phyloP scores from a whole-genome alignment of 148 eudicot genomes.

The Chenopodium suecicum region DNA sequence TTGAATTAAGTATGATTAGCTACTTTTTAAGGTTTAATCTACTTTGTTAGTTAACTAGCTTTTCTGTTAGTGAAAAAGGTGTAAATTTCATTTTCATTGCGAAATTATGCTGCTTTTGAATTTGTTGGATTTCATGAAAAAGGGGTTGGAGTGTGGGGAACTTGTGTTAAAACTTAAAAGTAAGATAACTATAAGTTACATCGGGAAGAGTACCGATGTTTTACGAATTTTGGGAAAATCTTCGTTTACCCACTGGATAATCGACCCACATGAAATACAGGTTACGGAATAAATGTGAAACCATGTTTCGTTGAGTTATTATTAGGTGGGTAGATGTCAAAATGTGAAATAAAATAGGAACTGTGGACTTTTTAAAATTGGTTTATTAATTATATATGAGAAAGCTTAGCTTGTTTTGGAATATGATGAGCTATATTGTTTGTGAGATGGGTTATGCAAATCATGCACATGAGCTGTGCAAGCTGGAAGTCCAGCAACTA shows the following conservation, averaged over 20 bases:
- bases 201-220: not conserved
- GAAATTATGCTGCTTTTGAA: conserved; percentile 5
- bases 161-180: not conserved
- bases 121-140: conserved; percentile 5
- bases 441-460: not conserved
- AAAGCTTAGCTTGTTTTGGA: conserved; percentile 17
- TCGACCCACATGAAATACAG: not conserved
- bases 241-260: not conserved
- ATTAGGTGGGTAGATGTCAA: conserved; percentile 16
- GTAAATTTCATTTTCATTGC: conserved; percentile 5
- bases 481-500: conserved; percentile 19
- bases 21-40: conserved; percentile 12
- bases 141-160: not conserved
- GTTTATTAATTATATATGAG: not conserved
- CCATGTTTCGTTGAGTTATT: not conserved
- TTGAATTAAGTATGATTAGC: conserved; percentile 23
- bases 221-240: not conserved
- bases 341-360: conserved; percentile 10
- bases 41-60: conserved; percentile 1
- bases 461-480: conserved; percentile 14
- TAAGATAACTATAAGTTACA: conserved; percentile 7
- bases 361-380: not conserved
- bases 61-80: conserved; percentile 26
- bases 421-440: conserved; percentile 3
- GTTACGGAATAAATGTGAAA: not conserved